These are phyloP conservation scores for Leptographium lundbergii DNA, from an alignment of 2,329 filamentous ascomycete genomes.

Conservation along the genomic window DNA sequence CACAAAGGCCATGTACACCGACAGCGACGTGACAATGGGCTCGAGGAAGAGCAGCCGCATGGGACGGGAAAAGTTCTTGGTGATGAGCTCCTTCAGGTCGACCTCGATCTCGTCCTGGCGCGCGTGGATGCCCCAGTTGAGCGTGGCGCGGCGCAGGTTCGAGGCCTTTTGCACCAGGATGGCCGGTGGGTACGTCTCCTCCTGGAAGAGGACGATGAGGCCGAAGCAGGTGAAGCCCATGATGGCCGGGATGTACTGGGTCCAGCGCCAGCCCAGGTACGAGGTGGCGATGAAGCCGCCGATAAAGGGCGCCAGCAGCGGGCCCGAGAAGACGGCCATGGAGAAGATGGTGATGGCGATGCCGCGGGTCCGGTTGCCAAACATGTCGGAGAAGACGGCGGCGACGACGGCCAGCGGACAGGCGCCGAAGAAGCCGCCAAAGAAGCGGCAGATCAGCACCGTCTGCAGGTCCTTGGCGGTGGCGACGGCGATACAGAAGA, in stretches of 20 bases:
- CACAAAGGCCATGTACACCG: conserved; percentile 62
- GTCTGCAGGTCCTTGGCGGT: conserved; percentile 56
- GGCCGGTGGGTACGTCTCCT: conserved; percentile 58
- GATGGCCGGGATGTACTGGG: conserved; percentile 49
- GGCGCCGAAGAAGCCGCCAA: conserved; percentile 59
- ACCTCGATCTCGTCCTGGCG: conserved; percentile 62
- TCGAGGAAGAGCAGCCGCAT: conserved; percentile 53
- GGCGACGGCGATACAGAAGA: conserved; percentile 54
- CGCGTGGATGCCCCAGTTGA: conserved; percentile 59
- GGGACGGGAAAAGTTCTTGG: conserved; percentile 55
- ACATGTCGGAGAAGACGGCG: conserved; percentile 62
- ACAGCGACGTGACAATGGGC: conserved; percentile 55
- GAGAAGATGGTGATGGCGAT: conserved; percentile 45
- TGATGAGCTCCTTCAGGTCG: conserved; percentile 48
- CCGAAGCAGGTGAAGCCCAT: conserved; percentile 50
- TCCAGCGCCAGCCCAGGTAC: conserved; percentile 61
- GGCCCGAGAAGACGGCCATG: conserved; percentile 53
- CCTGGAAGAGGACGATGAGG: conserved; percentile 48
- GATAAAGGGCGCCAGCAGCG: conserved; percentile 54
- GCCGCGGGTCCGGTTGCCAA: conserved; percentile 49
- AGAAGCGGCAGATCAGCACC: conserved; percentile 60
- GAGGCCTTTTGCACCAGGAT: conserved; percentile 50
- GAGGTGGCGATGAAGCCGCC: conserved; percentile 54
- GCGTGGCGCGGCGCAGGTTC: conserved; percentile 48
- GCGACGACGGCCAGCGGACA: conserved; percentile 57